A percentile compares a stretch with the other conserved stretches of the same genome.
Evolutionary conservation across 352 stramenopile species (phyloP).

Genomic region (Globisporangium perplexum): DNA sequence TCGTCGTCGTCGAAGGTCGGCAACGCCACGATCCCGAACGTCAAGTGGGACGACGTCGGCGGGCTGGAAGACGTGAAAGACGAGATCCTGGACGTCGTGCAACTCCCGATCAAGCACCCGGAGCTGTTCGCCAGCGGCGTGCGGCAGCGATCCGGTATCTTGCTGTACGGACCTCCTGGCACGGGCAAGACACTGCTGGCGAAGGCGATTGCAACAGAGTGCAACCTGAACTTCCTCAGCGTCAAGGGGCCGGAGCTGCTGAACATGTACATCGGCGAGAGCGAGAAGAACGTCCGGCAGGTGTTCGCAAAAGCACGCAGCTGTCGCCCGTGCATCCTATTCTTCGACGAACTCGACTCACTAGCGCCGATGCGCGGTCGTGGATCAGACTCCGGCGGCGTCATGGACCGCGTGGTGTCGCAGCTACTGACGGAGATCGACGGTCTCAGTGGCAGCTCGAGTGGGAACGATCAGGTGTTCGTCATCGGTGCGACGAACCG

Average conservation of each 20-base stretch:
- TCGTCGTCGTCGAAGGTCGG: constrained; percentile 59
- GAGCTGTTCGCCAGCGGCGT: constrained; percentile 78
- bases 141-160: constrained; percentile 72
- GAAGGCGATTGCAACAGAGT: constrained; percentile 95
- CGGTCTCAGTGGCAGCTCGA: constrained; percentile 40
- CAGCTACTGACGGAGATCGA: constrained; percentile 96
- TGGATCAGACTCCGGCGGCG: constrained; percentile 83
- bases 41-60: constrained; percentile 98
- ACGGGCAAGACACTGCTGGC: constrained; percentile 95
- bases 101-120: constrained; percentile 78
- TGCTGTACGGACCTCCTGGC: constrained; percentile 80
- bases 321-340: constrained; percentile 85
- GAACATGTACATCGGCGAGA: constrained; percentile 98
- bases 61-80: constrained; percentile 98
- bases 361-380: constrained; percentile 85
- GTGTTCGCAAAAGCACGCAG: constrained; percentile 89
- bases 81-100: constrained; percentile 90
- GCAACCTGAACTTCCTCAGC: constrained; percentile 94
- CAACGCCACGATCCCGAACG: constrained; percentile 88
- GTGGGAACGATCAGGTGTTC: constrained; percentile 85
- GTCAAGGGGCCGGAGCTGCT: constrained; percentile 96
- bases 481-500: constrained; percentile 97
- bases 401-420: constrained; percentile 96
- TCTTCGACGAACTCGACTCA: constrained; percentile 94
- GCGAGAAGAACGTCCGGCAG: constrained; percentile 93